Evolutionary conservation across 345 rosid species (phyloP), one percentile per base, ranked within the genome.

Genomic region (Populus pruinosa): DNA sequence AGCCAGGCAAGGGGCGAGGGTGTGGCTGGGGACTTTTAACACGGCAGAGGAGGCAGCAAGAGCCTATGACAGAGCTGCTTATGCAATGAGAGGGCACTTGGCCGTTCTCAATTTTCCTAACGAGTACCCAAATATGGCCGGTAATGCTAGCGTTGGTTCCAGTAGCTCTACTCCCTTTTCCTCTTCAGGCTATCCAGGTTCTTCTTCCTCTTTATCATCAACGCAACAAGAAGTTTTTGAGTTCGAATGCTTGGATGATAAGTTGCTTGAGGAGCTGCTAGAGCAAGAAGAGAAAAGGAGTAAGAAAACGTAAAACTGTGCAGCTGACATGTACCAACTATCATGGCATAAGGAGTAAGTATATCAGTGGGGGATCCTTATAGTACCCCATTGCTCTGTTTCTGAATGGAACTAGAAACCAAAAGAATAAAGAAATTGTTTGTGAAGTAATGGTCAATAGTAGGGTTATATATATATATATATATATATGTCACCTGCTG

Each of bases 21-120:
- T 94, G 36, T 94, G 98, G 98, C 90, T 94, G 0, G 98, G 98
- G 27, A 94, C 98, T 2, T 94, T 92, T 74, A 89, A 87, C 79
- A 89, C 98, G 0, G 98, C 97, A 0, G 97, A 94, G 76, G 97
- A 49, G 23, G 98, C 98, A 0, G 97, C 97, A 33, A 79, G 98
- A 80, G 98, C 97, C 1, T 94, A 94, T 41, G 98, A 94, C 56
- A 83, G 90, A 65, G 97, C 98, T 0, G 97, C 98, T 20, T 92
- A 86, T 71, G 75, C 89, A 67, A 94, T 94, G 97, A 89, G 98
- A 80, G 97, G 98, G 35, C 93, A 87, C 70, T 77, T 89, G 27
- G 96, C 98, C 2, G 76, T 94, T 78, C 86, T 94, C n/a, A 94
- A 94, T 78, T 94, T 94, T 73, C 97, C 97, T 5, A 67, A 83